Evolutionary conservation across 352 stramenopile genomes (phyloP).

Genomic region (Phytophthora ohioensis): DNA sequence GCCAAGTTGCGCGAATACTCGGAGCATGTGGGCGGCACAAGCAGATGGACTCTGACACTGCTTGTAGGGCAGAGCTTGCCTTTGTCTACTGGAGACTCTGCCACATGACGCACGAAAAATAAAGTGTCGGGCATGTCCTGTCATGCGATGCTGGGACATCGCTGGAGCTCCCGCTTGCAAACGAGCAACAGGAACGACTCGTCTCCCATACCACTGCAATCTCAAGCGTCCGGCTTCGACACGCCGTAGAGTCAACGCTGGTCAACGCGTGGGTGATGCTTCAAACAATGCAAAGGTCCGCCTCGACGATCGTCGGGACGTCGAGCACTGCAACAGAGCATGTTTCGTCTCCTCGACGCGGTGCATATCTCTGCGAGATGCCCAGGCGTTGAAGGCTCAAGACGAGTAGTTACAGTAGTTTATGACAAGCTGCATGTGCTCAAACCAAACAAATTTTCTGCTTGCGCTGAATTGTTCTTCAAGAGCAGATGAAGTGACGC

Average conservation of each 20-base stretch:
- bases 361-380: slow-evolving; percentile 14
- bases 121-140: background rate
- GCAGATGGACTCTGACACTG: slow-evolving; percentile 42
- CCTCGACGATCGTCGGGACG: slow-evolving; percentile 19
- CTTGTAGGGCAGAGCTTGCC: slow-evolving; percentile 46
- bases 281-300: slow-evolving; percentile 19
- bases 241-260: slow-evolving; percentile 18
- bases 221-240: slow-evolving; percentile 17
- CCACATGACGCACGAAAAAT: slow-evolving; percentile 18
- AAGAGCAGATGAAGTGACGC: background rate
- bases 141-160: slow-evolving; percentile 1
- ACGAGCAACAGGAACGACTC: background rate
- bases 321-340: slow-evolving; percentile 4
- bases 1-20: slow-evolving; percentile 33
- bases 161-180: background rate
- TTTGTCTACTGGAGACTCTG: slow-evolving; percentile 16
- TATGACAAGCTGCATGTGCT: too few species aligned
- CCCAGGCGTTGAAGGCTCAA: background rate
- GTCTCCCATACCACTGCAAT: slow-evolving; percentile 25
- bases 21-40: slow-evolving; percentile 11
- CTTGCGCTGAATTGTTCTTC: background rate
- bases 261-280: slow-evolving; percentile 17
- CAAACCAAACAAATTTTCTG: background rate
- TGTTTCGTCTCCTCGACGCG: background rate
- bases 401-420: too few species aligned